Evolutionary conservation across 2,329 filamentous ascomycete species (phyloP).

Genomic region (Parafenestella ontariensis): DNA sequence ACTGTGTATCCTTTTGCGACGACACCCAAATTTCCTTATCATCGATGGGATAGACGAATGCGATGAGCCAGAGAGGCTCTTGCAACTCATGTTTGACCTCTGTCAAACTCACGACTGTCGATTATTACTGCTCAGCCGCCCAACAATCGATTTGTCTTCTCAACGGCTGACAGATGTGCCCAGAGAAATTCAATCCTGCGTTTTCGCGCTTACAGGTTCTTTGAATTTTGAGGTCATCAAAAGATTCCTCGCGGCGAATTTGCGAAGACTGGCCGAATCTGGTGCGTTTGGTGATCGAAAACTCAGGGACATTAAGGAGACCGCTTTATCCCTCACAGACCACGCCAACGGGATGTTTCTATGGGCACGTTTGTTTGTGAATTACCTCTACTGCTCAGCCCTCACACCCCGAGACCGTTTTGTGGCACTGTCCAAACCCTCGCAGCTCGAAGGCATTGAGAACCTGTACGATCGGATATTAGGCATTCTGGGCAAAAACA

Average conservation of each 20-base stretch:
- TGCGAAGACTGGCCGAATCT: neutral
- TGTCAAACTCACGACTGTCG: neutral
- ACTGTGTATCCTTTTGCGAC: neutral
- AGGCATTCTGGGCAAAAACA: neutral
- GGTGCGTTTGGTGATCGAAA: neutral
- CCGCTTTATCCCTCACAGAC: neutral
- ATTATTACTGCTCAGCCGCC: neutral
- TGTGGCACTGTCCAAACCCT: neutral
- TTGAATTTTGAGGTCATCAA: neutral
- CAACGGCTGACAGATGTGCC: neutral
- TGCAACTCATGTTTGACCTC: neutral
- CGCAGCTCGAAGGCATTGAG: neutral
- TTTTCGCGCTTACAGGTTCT: neutral
- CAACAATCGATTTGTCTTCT: neutral
- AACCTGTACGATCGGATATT: neutral
- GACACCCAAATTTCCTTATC: neutral
- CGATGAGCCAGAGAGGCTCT: neutral
- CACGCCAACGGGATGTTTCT: neutral
- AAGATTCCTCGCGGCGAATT: neutral
- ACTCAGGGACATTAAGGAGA: neutral
- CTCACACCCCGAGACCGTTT: neutral
- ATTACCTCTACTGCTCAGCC: neutral
- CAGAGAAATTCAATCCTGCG: too few species aligned
- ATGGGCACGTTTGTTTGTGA: neutral
- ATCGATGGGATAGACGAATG: neutral